Evolutionary conservation across 2,329 filamentous ascomycete species (phyloP).

Genomic region (Trichoderma lentiforme): DNA sequence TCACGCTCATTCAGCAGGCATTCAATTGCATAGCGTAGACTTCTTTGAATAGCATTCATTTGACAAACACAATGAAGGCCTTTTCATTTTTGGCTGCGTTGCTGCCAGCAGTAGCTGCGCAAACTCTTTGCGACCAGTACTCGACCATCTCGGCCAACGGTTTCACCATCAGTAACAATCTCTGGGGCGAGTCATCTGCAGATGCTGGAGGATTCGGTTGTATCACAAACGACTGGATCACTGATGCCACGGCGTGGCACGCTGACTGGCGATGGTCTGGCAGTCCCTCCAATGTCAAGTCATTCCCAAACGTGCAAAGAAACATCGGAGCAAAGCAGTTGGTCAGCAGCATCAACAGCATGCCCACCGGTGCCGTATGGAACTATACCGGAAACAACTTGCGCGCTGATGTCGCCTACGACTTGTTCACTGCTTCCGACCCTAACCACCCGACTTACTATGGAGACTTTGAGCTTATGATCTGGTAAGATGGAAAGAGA

Average conservation of each 20-base stretch:
- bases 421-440: slow-evolving; percentile 51
- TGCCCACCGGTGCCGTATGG: slow-evolving; percentile 35
- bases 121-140: slow-evolving; percentile 27
- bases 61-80: background rate
- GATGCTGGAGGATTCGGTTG: slow-evolving; percentile 36
- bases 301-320: slow-evolving; percentile 33
- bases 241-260: slow-evolving; percentile 37
- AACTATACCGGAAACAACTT: slow-evolving; percentile 29
- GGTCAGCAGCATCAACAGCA: slow-evolving; percentile 32
- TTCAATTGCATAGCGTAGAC: background rate
- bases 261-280: slow-evolving; percentile 41
- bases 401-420: slow-evolving; percentile 57
- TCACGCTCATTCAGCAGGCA: background rate
- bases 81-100: background rate
- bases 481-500: slow-evolving; percentile 39
- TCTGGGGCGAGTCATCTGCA: slow-evolving; percentile 36
- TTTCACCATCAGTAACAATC: slow-evolving; percentile 37
- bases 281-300: slow-evolving; percentile 39
- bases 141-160: slow-evolving; percentile 22
- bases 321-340: slow-evolving; percentile 25
- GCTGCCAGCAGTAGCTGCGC: background rate
- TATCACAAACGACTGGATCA: slow-evolving; percentile 36
- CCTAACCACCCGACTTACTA: slow-evolving; percentile 35
- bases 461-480: slow-evolving; percentile 61
- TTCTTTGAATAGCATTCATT: background rate